phyloP scores from a whole-genome alignment of 176 grass and related monocot species.

The Ampelocalamus luodianensis region DNA sequence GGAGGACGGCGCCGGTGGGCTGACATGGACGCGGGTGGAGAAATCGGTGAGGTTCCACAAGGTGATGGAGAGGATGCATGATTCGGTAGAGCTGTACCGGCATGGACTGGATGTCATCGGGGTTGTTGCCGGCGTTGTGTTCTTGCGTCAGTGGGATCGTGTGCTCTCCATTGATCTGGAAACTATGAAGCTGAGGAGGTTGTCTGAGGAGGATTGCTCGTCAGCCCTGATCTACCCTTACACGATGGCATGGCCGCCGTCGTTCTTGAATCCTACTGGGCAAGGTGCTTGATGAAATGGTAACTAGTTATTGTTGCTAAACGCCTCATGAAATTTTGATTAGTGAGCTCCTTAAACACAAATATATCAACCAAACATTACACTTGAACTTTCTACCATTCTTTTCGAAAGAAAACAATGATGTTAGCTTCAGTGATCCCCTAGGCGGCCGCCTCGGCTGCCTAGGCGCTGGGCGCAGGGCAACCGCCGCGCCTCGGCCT shows the following conservation, averaged over 20 bases:
- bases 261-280: conserved; percentile 34
- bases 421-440: too few species aligned
- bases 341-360: neutral
- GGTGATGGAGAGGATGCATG: conserved; percentile 5
- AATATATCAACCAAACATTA: neutral
- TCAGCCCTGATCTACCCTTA: conserved; percentile 21
- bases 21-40: conserved; percentile 41
- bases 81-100: neutral
- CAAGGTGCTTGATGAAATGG: conserved; percentile 30
- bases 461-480: too few species aligned
- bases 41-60: conserved; percentile 49
- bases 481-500: too few species aligned
- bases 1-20: neutral
- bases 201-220: neutral
- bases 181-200: conserved; percentile 37
- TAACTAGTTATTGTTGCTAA: neutral
- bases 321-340: neutral
- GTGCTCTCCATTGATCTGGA: conserved; percentile 46
- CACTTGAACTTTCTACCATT: neutral
- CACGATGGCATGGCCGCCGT: conserved; percentile 23
- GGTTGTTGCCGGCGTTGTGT: conserved; percentile 37
- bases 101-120: conserved; percentile 6
- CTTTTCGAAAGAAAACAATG: neutral
- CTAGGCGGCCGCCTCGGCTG: too few species aligned
- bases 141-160: conserved; percentile 28